phyloP scores from a whole-genome alignment of 441 rosid genomes.

The Dalechampia spathulata region DNA sequence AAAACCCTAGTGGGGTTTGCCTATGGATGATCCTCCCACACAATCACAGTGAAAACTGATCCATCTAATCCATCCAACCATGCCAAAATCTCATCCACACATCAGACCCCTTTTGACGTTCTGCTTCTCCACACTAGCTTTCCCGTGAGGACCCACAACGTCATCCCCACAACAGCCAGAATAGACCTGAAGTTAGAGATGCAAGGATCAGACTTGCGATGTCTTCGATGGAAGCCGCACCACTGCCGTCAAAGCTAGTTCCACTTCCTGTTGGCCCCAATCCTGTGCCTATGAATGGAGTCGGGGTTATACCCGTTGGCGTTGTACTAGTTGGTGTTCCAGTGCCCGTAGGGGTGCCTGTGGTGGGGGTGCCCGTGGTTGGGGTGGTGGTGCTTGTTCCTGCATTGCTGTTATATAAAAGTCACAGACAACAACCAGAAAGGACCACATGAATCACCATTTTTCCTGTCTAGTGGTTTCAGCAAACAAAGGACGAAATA shows the following conservation, averaged over 20 bases:
- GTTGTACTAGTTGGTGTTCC: too few relatives aligned
- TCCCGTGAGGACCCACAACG: too few relatives aligned
- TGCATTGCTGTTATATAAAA: slow-evolving; percentile 26
- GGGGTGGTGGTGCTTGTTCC: too few relatives aligned
- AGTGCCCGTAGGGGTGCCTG: too few relatives aligned
- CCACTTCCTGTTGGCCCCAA: slow-evolving; percentile 52
- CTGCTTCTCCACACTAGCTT: too few relatives aligned
- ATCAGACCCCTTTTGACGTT: slow-evolving; percentile 14
- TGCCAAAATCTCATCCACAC: slow-evolving; percentile 38
- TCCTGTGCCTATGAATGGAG: slow-evolving; percentile 19
- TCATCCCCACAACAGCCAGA: slow-evolving; percentile 27
- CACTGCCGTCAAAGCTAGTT: slow-evolving; percentile 22
- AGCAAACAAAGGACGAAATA: too few relatives aligned
- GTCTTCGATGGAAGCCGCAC: slow-evolving; percentile 15
- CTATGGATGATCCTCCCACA: slow-evolving; percentile 4
- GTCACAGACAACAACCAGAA: too few relatives aligned
- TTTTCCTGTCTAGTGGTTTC: too few relatives aligned
- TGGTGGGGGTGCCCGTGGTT: too few relatives aligned
- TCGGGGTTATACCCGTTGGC: too few relatives aligned
- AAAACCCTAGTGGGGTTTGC: slow-evolving; percentile 27
- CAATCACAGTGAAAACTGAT: slow-evolving; percentile 15
- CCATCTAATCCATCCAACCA: slow-evolving; percentile 16
- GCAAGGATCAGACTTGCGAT: slow-evolving; percentile 19
- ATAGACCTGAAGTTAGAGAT: slow-evolving; percentile 24
- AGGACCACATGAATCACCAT: background rate